Conservation (phyloP, 176 grass and related monocot species). For the Pontederia crassipes region DNA sequence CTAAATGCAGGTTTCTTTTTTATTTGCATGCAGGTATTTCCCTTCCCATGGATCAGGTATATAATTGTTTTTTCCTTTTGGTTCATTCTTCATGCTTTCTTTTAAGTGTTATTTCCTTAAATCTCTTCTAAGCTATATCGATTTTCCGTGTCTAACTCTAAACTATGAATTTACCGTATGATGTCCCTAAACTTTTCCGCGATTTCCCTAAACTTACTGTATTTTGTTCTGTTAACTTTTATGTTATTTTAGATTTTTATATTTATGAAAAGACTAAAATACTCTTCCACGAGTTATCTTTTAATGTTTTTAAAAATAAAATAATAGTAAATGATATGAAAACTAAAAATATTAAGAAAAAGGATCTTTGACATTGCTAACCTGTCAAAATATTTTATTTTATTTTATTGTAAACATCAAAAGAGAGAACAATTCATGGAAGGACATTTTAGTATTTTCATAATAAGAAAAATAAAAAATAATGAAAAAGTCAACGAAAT, state of each 20-base stretch:
- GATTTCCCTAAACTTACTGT: too few species aligned
- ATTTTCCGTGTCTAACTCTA: too few species aligned
- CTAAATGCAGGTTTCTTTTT: constrained; percentile 1
- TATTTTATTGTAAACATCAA: background rate
- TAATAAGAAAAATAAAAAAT: too few species aligned
- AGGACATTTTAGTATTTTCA: too few species aligned
- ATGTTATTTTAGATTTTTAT: too few species aligned
- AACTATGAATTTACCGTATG: too few species aligned
- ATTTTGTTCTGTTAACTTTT: too few species aligned
- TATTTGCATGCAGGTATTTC: constrained; percentile 44
- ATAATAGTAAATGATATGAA: background rate
- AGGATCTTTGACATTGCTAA: background rate
- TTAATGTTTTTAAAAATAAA: background rate
- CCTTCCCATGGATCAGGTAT: constrained; percentile 51
- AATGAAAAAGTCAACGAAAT: too few species aligned
- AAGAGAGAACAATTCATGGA: too few species aligned
- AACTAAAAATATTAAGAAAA: background rate
- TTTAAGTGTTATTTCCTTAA: background rate
- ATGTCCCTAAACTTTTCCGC: too few species aligned
- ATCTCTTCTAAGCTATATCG: background rate
- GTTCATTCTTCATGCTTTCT: background rate
- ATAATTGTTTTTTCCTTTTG: background rate
- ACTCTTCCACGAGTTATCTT: background rate
- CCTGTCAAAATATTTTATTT: background rate
- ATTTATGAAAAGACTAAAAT: background rate